Percentiles rank a stretch among this genome's conserved stretches.
Evolutionary conservation across 805 yeast genomes (phyloP).

Genomic region (Ogataea allantospora): DNA sequence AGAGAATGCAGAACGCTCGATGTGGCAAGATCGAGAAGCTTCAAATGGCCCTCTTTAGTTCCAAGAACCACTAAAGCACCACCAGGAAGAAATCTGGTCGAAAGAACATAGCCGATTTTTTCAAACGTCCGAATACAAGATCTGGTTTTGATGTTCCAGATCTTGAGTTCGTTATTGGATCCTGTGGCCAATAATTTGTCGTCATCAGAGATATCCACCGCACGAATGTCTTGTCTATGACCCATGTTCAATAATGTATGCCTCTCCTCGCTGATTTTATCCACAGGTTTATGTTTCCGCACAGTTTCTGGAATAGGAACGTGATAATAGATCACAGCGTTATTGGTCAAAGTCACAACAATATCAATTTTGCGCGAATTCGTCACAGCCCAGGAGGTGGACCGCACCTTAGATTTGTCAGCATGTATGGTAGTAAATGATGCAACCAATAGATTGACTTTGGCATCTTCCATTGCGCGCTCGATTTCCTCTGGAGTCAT

Average conservation of each 20-base stretch:
- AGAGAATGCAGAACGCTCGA: conserved; percentile 69
- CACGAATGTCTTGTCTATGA: conserved; percentile 85
- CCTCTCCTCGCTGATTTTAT: conserved; percentile 43
- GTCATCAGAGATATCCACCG: conserved; percentile 80
- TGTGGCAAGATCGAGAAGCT: conserved; percentile 81
- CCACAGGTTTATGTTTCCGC: conserved; percentile 46
- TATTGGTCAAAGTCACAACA: conserved; percentile 64
- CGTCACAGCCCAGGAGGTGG: conserved; percentile 61
- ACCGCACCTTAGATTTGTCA: conserved; percentile 54
- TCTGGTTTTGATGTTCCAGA: conserved; percentile 77
- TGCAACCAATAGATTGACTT: conserved; percentile 57
- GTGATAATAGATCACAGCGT: conserved; percentile 68
- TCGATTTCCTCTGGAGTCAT: conserved; percentile 56
- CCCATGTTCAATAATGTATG: conserved; percentile 74
- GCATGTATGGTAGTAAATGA: conserved; percentile 70
- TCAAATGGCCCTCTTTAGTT: conserved; percentile 81
- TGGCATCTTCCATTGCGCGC: conserved; percentile 45
- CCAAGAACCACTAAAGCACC: conserved; percentile 85
- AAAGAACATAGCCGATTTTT: conserved; percentile 76
- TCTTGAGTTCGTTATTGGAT: conserved; percentile 82
- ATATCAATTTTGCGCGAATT: conserved; percentile 53
- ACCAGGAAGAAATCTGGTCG: conserved; percentile 84
- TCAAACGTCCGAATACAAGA: conserved; percentile 84
- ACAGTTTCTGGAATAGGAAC: conserved; percentile 55
- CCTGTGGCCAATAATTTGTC: conserved; percentile 82